Evolutionary conservation across 306 rosid genomes (phyloP), one percentile per base, ranked within the genome.

Genomic region (Vigna radiata): DNA sequence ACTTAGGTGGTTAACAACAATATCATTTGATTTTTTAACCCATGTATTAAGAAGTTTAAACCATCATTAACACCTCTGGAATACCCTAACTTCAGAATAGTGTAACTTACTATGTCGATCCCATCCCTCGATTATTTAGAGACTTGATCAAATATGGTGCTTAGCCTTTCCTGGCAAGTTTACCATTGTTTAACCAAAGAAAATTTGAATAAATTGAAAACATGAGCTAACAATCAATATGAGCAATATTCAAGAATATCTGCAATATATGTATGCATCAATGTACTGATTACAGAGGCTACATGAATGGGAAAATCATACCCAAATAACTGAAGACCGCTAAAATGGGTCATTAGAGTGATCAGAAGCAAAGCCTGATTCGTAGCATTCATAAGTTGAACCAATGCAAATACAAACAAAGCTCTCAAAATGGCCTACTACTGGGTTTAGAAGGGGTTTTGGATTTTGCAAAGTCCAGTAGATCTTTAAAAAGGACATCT

Each of bases 401-500:
- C 81, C 85, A 23, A 61, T 58, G 49, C 54, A 77, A 75, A 81
- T 64, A 68, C 61, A 62, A 75, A 41, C 81, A 31, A 47, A 21
- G 29, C 18, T 19, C 77, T 93, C 90, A 90, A 79, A 79, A 89
- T 64, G 93, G 86, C 80, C 89, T 86, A 77, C 88, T 93, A 56
- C 46, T 41, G 46, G 92, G 84, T 16, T 86, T 89, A 8, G 98
- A 80, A 56, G 97, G 87, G 37, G 97, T 90, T 72, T 91, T 88
- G 37, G 97, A 85, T 84, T 91, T 96, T 5, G 96, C 97, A 72
- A 89, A 89, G 82, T 92, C 99, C 79, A 92, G 87, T 0, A 91
- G 91, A 82, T 92, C 94, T 68, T 91, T 91, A 87, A 96, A 92
- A 17, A 90, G 90, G 23, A 78, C 97, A 78, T 92, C 97, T 78